A percentile compares a stretch with the other conserved stretches of the same genome.
Conservation (phyloP, 768 basidiomycete genomes). For the Podaxis sp. region DNA sequence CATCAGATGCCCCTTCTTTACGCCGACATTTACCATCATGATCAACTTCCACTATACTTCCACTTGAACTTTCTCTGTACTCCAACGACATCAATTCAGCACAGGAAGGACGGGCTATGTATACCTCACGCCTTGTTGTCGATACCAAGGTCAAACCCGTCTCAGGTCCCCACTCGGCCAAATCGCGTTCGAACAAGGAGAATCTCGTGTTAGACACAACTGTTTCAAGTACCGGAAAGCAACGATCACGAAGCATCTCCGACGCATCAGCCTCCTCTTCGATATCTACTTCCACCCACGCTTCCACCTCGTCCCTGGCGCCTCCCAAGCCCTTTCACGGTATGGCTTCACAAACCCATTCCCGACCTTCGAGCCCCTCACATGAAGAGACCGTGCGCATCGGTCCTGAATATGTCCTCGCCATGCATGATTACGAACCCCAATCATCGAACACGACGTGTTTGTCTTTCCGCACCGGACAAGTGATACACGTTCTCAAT, state of each 20-base stretch:
- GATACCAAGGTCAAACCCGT: constrained; percentile 40
- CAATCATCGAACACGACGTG: constrained; percentile 73
- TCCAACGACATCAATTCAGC: neutral
- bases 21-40: constrained; percentile 2
- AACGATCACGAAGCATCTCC: constrained; percentile 48
- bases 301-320: constrained; percentile 47
- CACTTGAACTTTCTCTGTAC: neutral
- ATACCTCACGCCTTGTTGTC: constrained; percentile 43
- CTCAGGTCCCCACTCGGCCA: constrained; percentile 30
- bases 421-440: constrained; percentile 89
- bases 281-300: constrained; percentile 56
- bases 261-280: constrained; percentile 58
- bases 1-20: neutral
- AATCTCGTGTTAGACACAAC: constrained; percentile 31
- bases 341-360: constrained; percentile 19
- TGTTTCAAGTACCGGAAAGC: constrained; percentile 28
- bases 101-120: constrained; percentile 30
- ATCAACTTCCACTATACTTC: constrained; percentile 1
- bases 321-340: constrained; percentile 30
- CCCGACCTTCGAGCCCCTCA: constrained; percentile 39
- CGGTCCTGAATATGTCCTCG: constrained; percentile 73
- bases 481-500: constrained; percentile 89
- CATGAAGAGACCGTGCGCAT: constrained; percentile 52
- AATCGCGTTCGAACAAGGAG: constrained; percentile 24
- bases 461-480: constrained; percentile 85